A percentile compares a stretch with the other conserved stretches of the same genome.
Evolutionary conservation across 176 grass and related monocot species (phyloP).

Genomic region (Melocanna baccifera): DNA sequence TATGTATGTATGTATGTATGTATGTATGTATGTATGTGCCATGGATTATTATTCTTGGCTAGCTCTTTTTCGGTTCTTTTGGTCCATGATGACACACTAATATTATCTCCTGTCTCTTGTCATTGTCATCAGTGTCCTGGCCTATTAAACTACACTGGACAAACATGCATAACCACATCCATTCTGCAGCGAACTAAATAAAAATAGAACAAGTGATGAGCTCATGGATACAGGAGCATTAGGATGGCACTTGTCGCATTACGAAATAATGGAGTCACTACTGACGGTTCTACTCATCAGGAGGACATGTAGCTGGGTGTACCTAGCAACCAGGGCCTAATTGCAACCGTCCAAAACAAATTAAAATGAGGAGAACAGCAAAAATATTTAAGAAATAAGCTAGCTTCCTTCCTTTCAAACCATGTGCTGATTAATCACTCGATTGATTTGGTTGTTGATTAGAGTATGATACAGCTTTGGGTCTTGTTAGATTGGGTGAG

Average conservation of each 20-base stretch:
- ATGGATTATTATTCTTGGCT: slow-evolving; percentile 3
- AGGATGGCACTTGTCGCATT: slow-evolving; percentile 19
- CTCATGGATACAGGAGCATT: slow-evolving; percentile 23
- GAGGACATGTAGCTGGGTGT: neutral
- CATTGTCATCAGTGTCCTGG: neutral
- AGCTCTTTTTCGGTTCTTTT: neutral
- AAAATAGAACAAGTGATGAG: neutral
- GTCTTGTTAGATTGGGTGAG: slow-evolving; percentile 22
- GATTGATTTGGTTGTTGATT: neutral
- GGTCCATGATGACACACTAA: neutral
- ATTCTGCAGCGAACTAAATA: neutral
- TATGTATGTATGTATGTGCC: neutral
- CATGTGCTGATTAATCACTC: slow-evolving; percentile 11
- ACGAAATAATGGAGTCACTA: slow-evolving; percentile 24
- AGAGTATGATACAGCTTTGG: slow-evolving; percentile 18
- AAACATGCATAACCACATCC: slow-evolving; percentile 17
- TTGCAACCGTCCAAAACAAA: neutral
- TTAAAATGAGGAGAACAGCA: neutral
- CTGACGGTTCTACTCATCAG: slow-evolving; percentile 15
- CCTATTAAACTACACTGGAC: neutral
- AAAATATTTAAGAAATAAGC: neutral
- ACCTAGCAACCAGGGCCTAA: slow-evolving; percentile 17
- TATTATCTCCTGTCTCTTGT: neutral
- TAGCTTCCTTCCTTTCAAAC: neutral
- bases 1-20: neutral